Base-by-base conservation (phyloP, 139 green algal genomes). In the Haematococcus sp. region DNA sequence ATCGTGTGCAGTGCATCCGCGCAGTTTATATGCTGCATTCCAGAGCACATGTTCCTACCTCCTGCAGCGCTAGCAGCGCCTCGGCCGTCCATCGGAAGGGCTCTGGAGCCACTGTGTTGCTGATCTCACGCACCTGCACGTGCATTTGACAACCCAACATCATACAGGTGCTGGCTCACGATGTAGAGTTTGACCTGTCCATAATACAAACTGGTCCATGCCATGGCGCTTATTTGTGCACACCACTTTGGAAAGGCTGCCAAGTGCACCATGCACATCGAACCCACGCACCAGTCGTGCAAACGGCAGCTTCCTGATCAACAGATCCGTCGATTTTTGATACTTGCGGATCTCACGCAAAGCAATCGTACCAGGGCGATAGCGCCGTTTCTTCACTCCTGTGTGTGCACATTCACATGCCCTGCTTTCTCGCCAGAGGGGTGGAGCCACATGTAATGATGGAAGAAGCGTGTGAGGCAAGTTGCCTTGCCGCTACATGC, bases 31-130 rank as follows among this genome's bases (percentile, higher is more conserved):
- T 44, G 11, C 20, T 7, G 44, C 27, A 64, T 5, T 74, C 44
- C 20, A 19, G 35, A 60, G 33, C 22, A 59, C 16, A 46, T 58
- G 23, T 44, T 13, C 80, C 9, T 64, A 89, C 84, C 73, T 99
- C 95, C 76, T 99, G 95, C 54, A 99, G 76, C 15, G 91, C 96
- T 7, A 98, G 75, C 75, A 99, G 71, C 0, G 80, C 89, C 74
- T 97, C 92, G 13, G 91, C 95, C 17, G 96, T 98, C 88, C 89
- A 97, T 28, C 97, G 88, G 88, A 98, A 99, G 1, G 93, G 92
- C 75, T 97, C 92, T 1, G 89, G 92, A 22, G 93, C 89, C 68
- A 98, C 81, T 55, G 92, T 76, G 80, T 98, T 96, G 68, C 88
- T 91, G 73, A 98, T 94, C 76, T 98, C 95, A 0, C 91, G 81